phyloP scores from a whole-genome alignment of 1,139 yeast genomes.

The Debaryomyces singareniensis region DNA sequence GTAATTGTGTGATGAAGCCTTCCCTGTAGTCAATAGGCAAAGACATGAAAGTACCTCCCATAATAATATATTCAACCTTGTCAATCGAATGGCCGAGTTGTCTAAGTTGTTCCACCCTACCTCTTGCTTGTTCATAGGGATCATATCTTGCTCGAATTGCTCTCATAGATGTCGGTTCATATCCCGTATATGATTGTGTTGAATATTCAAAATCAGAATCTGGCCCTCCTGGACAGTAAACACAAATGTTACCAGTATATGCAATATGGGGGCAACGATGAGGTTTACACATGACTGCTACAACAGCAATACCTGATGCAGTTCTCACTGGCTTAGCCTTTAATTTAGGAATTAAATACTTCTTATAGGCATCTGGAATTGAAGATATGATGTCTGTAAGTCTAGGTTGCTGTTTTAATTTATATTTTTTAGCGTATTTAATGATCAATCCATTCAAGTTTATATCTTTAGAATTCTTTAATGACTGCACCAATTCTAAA shows the following conservation, averaged over 20 bases:
- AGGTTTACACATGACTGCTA: constrained; percentile 98
- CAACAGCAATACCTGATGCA: constrained; percentile 97
- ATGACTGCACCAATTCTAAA: constrained; percentile 74
- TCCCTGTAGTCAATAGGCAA: constrained; percentile 86
- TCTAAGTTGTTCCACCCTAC: constrained; percentile 91
- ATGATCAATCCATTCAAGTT: constrained; percentile 88
- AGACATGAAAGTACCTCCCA: constrained; percentile 99
- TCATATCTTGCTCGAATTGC: constrained; percentile 97
- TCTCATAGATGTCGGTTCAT: constrained; percentile 98
- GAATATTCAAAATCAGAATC: constrained; percentile 97
- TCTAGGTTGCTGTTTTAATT: constrained; percentile 87
- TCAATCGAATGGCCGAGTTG: constrained; percentile 95
- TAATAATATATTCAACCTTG: constrained; percentile 92
- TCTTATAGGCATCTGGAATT: constrained; percentile 93
- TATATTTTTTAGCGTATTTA: constrained; percentile 82
- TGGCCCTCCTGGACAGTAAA: constrained; percentile 99
- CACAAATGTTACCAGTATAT: constrained; percentile 97
- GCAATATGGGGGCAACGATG: constrained; percentile 99
- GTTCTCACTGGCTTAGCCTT: constrained; percentile 98
- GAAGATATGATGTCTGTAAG: constrained; percentile 91
- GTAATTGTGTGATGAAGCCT: constrained; percentile 79
- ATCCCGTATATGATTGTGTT: constrained; percentile 97
- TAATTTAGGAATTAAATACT: constrained; percentile 82
- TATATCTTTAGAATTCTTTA: constrained; percentile 70
- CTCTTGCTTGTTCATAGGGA: constrained; percentile 98